Conservation (phyloP, 176 grass and related monocot genomes). For the Guadua angustifolia region DNA sequence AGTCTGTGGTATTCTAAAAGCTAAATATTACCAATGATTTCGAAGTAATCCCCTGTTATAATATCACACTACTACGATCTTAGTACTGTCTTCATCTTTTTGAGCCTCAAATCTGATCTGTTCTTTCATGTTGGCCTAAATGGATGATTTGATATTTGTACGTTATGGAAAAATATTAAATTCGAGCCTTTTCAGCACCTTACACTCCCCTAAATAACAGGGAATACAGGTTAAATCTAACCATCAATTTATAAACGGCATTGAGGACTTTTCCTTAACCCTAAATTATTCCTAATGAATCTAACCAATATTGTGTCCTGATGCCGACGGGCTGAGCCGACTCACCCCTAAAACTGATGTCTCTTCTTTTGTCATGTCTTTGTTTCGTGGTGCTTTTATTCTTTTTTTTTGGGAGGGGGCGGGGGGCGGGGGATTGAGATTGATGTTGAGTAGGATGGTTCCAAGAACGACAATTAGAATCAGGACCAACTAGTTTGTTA, state of each 20-base stretch:
- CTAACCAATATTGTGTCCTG: constrained; percentile 1
- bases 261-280: not conserved
- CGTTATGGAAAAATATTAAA: not conserved
- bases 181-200: not conserved
- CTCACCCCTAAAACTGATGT: not conserved
- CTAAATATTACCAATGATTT: not conserved
- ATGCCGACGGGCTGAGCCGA: not conserved
- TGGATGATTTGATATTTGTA: constrained; percentile 22
- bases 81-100: not conserved
- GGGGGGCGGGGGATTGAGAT: not conserved
- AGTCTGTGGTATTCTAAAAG: not conserved
- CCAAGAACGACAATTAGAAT: not conserved
- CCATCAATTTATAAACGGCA: not conserved
- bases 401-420: too few relatives aligned
- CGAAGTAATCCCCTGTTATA: not conserved
- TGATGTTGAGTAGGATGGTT: not conserved
- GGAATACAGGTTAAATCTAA: not conserved
- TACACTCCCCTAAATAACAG: not conserved
- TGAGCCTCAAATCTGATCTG: constrained; percentile 4
- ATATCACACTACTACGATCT: not conserved
- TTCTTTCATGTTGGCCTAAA: not conserved
- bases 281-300: constrained; percentile 14
- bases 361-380: not conserved
- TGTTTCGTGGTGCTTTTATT: not conserved
- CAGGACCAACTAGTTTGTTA: not conserved